Conservation (phyloP, 495 filamentous ascomycete species). For the Chaetomium tenue region DNA sequence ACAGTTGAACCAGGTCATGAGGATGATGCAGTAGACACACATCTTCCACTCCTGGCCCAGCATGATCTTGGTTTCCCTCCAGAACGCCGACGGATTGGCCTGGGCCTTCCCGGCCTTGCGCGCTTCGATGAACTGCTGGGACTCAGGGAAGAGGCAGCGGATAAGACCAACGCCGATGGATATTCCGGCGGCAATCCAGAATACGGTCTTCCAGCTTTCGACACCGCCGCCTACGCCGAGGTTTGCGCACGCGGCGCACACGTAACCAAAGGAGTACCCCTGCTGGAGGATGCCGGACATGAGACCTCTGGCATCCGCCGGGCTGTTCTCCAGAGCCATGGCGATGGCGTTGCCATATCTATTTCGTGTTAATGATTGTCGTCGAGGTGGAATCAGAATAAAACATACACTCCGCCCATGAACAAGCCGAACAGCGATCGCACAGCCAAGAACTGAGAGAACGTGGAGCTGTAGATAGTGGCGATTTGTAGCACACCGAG, state of each 20-base stretch:
- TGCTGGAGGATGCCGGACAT: slow-evolving; percentile 79
- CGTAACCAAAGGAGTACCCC: slow-evolving; percentile 73
- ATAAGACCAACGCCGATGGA: slow-evolving; percentile 63
- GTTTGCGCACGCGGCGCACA: slow-evolving; percentile 68
- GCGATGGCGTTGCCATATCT: slow-evolving; percentile 74
- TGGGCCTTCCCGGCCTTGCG: slow-evolving; percentile 52
- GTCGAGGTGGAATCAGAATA: not conserved
- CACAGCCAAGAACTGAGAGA: slow-evolving; percentile 67
- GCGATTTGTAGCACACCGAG: slow-evolving; percentile 64
- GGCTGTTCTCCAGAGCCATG: slow-evolving; percentile 77
- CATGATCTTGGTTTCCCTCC: slow-evolving; percentile 61
- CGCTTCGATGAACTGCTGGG: slow-evolving; percentile 65
- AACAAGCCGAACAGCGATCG: slow-evolving; percentile 72
- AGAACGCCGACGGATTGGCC: slow-evolving; percentile 54
- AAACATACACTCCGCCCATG: slow-evolving; percentile 67
- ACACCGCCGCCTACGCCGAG: slow-evolving; percentile 59
- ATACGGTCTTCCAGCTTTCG: slow-evolving; percentile 63
- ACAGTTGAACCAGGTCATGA: slow-evolving; percentile 67
- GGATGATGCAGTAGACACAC: slow-evolving; percentile 65
- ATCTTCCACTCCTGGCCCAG: slow-evolving; percentile 67
- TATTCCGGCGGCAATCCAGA: slow-evolving; percentile 57
- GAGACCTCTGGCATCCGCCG: slow-evolving; percentile 65
- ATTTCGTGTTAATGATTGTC: not conserved
- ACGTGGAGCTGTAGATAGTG: slow-evolving; percentile 67
- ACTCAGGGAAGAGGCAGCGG: slow-evolving; percentile 67